These are phyloP conservation scores for Drosera capensis DNA, from an alignment of 148 eudicot genomes.

Conservation along the genomic window DNA sequence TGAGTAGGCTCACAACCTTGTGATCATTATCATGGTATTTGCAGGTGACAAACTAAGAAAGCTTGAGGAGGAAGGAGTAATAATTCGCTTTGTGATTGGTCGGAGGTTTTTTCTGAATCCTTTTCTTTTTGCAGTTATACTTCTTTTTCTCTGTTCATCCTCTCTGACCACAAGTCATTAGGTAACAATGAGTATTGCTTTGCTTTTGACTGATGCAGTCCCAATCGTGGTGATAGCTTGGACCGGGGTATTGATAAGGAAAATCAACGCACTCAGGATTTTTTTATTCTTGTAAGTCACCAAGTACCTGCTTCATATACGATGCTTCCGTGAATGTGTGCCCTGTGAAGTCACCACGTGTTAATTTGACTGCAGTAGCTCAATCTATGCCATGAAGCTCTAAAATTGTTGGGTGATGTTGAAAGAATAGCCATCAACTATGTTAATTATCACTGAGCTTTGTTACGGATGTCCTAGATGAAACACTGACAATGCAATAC, in stretches of 20 bases:
- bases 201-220: slow-evolving; percentile 26
- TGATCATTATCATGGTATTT: slow-evolving; percentile 6
- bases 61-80: slow-evolving; percentile 81
- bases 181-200: not conserved
- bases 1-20: not conserved
- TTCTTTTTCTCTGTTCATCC: not conserved
- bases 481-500: no score
- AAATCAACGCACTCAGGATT: slow-evolving; percentile 55
- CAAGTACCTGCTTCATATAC: not conserved
- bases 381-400: no score
- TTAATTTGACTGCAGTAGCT: no score
- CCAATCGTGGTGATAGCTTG: slow-evolving; percentile 99
- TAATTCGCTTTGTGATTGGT: slow-evolving; percentile 92
- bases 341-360: not conserved
- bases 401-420: no score
- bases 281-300: slow-evolving; percentile 82
- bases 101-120: slow-evolving; percentile 51
- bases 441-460: no score
- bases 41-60: slow-evolving; percentile 62
- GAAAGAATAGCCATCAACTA: no score
- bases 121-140: slow-evolving; percentile 2
- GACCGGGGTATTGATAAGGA: slow-evolving; percentile 80
- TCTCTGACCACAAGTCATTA: no score
- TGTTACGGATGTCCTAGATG: no score
- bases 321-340: not conserved